Conservation (phyloP, 2,329 filamentous ascomycete species). For the Lachnum nothofagi region DNA sequence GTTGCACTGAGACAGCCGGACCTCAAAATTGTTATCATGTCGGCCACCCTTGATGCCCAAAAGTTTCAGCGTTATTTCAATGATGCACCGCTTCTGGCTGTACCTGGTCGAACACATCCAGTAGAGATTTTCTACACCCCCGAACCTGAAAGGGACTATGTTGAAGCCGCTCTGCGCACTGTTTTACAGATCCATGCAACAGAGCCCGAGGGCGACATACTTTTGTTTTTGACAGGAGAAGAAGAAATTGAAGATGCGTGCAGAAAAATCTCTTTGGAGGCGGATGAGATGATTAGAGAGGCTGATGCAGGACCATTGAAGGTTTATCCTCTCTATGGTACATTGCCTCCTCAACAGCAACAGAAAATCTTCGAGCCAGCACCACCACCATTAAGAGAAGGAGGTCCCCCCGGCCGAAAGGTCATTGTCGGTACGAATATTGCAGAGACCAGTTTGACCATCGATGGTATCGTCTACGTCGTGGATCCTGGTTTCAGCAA, state of each 20-base stretch:
- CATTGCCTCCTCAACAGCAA: slow-evolving; percentile 85
- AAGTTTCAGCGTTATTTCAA: slow-evolving; percentile 99
- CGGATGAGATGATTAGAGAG: slow-evolving; percentile 85
- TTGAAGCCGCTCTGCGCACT: slow-evolving; percentile 89
- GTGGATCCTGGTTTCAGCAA: slow-evolving; percentile 99
- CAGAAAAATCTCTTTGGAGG: slow-evolving; percentile 83
- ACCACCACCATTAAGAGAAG: slow-evolving; percentile 64
- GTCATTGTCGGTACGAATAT: slow-evolving; percentile 95
- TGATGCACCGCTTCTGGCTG: slow-evolving; percentile 84
- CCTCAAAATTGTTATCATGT: slow-evolving; percentile 98
- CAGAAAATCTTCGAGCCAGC: slow-evolving; percentile 92
- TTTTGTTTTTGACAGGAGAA: slow-evolving; percentile 94
- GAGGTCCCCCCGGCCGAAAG: slow-evolving; percentile 85
- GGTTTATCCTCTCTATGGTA: slow-evolving; percentile 91
- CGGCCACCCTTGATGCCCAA: slow-evolving; percentile 90
- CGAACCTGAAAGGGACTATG: slow-evolving; percentile 91
- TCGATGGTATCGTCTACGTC: slow-evolving; percentile 97
- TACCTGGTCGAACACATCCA: slow-evolving; percentile 89
- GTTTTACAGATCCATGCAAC: slow-evolving; percentile 95
- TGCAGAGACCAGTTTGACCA: slow-evolving; percentile 93
- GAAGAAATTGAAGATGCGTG: slow-evolving; percentile 98
- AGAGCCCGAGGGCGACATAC: slow-evolving; percentile 84
- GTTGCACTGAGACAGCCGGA: slow-evolving; percentile 76
- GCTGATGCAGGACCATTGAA: slow-evolving; percentile 84
- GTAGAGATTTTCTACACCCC: slow-evolving; percentile 99